Evolutionary conservation across 1,139 yeast species (phyloP), one percentile per base, ranked within the genome.

Genomic region (Yamadazyma diddensiae): DNA sequence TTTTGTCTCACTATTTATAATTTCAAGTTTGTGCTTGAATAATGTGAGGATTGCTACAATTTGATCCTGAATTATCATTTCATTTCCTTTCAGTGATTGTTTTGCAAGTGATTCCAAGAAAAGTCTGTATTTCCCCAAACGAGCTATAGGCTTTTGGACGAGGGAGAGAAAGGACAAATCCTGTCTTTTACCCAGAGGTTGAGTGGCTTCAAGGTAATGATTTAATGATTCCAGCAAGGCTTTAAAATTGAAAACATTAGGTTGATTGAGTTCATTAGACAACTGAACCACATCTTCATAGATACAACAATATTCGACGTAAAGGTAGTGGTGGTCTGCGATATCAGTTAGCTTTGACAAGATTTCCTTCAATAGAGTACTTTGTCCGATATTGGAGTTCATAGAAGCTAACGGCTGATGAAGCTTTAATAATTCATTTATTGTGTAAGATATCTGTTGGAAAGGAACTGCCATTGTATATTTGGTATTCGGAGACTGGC

Each of bases 91-190:
- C 6, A 6, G 8, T 12, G n/a, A 6, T 22, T 12, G 15, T 25
- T 62, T 62, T 6, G 39, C 20, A 4, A 76, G 44, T 2, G 70
- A 58, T 28, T 72, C 73, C 15, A 75, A 42, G 16, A 78, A 60
- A 25, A 79, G 53, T 30, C 65, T 62, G 45, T 78, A 78, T 42
- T 76, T 73, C 4, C 70, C 57, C 11, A 75, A 60, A 37, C 84
- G 54, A 15, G 70, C 57, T 3, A 75, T 60, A 2, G 85, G 84
- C 48, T 67, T 66, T 41, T 75, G 78, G 22, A 75, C 52, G 30
- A 78, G 58, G 0, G 83, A 76, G 10, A 56, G 42, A 28, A 73
- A 68, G 0, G 78, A 69, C 15, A 73, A 51, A 45, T 74, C 80
- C 50, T 60, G 49, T 3, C 51, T 53, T 15, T 47, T 55, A 0